Percentiles rank a stretch among this genome's conserved stretches.
phyloP scores from a whole-genome alignment of 768 basidiomycete species.

The Pholiota microspora region DNA sequence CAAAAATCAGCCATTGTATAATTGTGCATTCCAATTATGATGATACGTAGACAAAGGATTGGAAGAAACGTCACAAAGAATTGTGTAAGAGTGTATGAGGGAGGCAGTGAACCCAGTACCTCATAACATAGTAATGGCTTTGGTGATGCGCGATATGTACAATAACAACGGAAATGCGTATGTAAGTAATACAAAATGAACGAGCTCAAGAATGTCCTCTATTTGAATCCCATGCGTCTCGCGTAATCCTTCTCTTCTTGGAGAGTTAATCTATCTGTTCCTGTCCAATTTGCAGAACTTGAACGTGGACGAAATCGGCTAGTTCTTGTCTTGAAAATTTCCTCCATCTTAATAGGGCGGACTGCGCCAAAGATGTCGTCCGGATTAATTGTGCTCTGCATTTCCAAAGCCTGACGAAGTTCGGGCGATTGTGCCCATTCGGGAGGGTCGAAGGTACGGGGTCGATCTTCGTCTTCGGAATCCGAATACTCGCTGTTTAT shows the following conservation, averaged over 20 bases:
- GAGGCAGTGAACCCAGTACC: too few relatives aligned
- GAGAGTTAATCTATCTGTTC: conserved; percentile 81
- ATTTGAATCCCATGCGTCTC: conserved; percentile 83
- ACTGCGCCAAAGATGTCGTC: conserved; percentile 93
- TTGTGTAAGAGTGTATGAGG: conserved; percentile 9
- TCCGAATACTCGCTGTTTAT: conserved; percentile 97
- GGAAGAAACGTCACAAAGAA: conserved; percentile 12
- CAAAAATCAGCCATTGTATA: too few relatives aligned
- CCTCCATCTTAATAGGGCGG: conserved; percentile 85
- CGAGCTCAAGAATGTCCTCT: conserved; percentile 13
- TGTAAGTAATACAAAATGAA: not conserved
- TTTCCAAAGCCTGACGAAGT: conserved; percentile 71
- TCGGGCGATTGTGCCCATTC: conserved; percentile 93
- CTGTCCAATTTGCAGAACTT: conserved; percentile 95
- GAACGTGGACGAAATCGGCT: conserved; percentile 86
- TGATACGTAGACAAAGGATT: conserved; percentile 8
- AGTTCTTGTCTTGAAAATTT: conserved; percentile 78
- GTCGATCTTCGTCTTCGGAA: conserved; percentile 86
- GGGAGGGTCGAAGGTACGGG: conserved; percentile 70
- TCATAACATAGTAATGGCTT: too few relatives aligned
- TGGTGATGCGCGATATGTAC: not conserved
- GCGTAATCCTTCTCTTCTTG: conserved; percentile 89
- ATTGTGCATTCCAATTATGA: too few relatives aligned
- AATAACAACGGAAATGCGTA: not conserved
- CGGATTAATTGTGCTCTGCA: conserved; percentile 85